phyloP scores from a whole-genome alignment of 1,284 basidiomycete species.

The Fomitiporia mediterranea region DNA sequence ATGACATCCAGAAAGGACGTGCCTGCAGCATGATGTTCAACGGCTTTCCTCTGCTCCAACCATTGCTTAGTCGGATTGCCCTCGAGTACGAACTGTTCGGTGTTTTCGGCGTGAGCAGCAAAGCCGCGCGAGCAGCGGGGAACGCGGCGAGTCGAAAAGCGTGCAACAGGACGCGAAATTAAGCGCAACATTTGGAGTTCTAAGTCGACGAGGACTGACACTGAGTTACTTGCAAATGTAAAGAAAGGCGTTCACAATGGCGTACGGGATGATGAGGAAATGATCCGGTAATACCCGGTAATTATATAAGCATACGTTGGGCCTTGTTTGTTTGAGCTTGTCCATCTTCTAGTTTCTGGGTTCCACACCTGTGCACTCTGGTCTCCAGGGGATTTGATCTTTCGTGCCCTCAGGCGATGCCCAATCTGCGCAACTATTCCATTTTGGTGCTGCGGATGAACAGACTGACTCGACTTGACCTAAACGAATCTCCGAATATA shows the following conservation, averaged over 20 bases:
- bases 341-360: neutral
- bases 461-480: neutral
- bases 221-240: neutral
- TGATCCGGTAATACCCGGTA: neutral
- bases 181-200: conserved; percentile 10
- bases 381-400: neutral
- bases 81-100: conserved; percentile 16
- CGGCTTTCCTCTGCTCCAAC: conserved; percentile 50
- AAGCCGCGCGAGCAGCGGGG: conserved; percentile 39
- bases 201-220: neutral
- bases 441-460: neutral
- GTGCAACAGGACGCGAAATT: conserved; percentile 39
- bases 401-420: neutral
- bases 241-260: neutral
- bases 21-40: conserved; percentile 69
- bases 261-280: neutral
- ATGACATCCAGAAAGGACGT: conserved; percentile 24
- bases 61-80: conserved; percentile 36
- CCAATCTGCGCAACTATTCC: conserved; percentile 3
- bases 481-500: neutral
- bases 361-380: no score
- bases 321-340: neutral
- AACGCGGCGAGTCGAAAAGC: conserved; percentile 41
- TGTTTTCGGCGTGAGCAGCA: conserved; percentile 27
- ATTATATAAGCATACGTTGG: neutral